phyloP scores from a whole-genome alignment of 2,329 filamentous ascomycete genomes.

The Fusarium fujikuroi region DNA sequence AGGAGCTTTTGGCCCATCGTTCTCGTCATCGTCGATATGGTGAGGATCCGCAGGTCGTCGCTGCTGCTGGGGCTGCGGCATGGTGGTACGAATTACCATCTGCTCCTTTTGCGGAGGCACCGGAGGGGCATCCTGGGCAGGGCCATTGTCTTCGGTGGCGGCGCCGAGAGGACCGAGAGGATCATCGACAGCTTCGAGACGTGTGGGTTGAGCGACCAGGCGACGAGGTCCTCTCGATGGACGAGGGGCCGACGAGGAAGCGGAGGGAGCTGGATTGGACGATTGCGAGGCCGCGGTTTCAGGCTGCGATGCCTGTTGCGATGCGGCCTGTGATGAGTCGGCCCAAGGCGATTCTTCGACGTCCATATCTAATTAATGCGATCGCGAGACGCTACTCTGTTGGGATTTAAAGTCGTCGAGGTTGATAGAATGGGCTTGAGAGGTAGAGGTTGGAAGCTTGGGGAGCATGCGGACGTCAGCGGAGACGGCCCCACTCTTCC shows the following conservation, averaged over 20 bases:
- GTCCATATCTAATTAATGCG: slow-evolving; percentile 53
- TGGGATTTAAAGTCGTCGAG: slow-evolving; percentile 13
- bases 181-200: slow-evolving; percentile 80
- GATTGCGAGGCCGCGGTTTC: slow-evolving; percentile 47
- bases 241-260: slow-evolving; percentile 51
- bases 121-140: slow-evolving; percentile 67
- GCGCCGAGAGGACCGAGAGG: slow-evolving; percentile 82
- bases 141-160: slow-evolving; percentile 59
- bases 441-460: slow-evolving; percentile 42
- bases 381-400: slow-evolving; percentile 14
- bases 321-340: slow-evolving; percentile 54
- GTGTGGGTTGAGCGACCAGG: slow-evolving; percentile 79
- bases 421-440: slow-evolving; percentile 15
- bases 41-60: slow-evolving; percentile 66
- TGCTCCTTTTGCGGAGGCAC: slow-evolving; percentile 76
- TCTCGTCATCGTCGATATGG: slow-evolving; percentile 77
- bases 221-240: slow-evolving; percentile 66
- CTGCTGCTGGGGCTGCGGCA: slow-evolving; percentile 57
- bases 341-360: slow-evolving; percentile 66
- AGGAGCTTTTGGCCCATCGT: slow-evolving; percentile 62
- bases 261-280: slow-evolving; percentile 41
- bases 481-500: slow-evolving; percentile 38
- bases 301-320: slow-evolving; percentile 47
- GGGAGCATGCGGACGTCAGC: slow-evolving; percentile 37
- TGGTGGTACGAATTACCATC: slow-evolving; percentile 68